These are phyloP conservation scores for Gastroboletus turbinatus DNA, from an alignment of 1,284 basidiomycete species.

Conservation along the genomic window DNA sequence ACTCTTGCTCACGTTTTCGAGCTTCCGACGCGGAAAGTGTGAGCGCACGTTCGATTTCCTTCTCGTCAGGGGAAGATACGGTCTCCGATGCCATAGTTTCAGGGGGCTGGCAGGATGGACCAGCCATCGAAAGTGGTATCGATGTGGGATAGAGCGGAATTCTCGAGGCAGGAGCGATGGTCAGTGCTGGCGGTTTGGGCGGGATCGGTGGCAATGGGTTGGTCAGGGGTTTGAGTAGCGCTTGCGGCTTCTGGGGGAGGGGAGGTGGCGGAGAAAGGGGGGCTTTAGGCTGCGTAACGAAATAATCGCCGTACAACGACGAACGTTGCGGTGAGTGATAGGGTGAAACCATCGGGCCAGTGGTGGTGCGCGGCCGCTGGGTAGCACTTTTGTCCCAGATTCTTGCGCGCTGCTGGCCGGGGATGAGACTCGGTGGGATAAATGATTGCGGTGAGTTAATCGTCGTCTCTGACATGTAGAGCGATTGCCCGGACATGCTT, in stretches of 20 bases:
- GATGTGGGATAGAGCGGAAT: conserved; percentile 35
- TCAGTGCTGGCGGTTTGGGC: conserved; percentile 31
- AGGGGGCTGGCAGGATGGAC: conserved; percentile 11
- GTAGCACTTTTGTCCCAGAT: conserved; percentile 23
- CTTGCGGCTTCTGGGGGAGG: conserved; percentile 35
- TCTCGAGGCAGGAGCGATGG: conserved; percentile 17
- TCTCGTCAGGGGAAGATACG: conserved; percentile 24
- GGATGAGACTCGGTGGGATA: conserved; percentile 29
- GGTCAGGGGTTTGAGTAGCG: conserved; percentile 20
- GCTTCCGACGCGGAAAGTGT: conserved; percentile 56
- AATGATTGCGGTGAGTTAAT: conserved; percentile 5
- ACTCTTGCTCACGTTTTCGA: conserved; percentile 36
- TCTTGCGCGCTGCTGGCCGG: conserved; percentile 25
- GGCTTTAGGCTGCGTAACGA: conserved; percentile 18
- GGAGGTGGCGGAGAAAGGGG: conserved; percentile 32
- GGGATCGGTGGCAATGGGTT: conserved; percentile 31
- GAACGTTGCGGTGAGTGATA: conserved; percentile 14
- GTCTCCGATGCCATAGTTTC: conserved; percentile 8
- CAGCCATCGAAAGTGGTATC: conserved; percentile 26
- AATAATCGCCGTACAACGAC: conserved; percentile 34
- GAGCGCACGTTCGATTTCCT: conserved; percentile 41
- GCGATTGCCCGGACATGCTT: conserved; percentile 18
- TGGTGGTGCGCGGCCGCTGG: conserved; percentile 15
- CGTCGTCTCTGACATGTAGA: not conserved
- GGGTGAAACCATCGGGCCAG: conserved; percentile 4